Conservation (phyloP, 78 protist species). For the Monosiga brevicollis region DNA sequence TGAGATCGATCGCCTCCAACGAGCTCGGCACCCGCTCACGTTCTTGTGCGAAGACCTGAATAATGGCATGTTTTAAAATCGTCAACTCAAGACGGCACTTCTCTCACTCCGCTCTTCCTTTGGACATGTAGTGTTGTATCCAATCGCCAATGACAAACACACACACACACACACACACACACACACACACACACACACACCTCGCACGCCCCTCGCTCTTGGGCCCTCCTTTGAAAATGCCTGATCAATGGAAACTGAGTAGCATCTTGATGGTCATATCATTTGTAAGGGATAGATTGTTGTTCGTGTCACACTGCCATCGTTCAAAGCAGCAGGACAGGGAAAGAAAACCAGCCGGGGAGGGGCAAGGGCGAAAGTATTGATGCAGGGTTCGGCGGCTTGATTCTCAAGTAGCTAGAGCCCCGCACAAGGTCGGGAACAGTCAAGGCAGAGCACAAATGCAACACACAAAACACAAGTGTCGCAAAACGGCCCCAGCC, state of each 20-base stretch:
- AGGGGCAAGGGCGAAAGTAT: not conserved
- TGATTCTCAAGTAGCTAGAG: no score
- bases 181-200: slow-evolving; percentile 23
- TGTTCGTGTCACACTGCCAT: not conserved
- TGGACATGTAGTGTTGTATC: not conserved
- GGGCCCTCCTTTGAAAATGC: not conserved
- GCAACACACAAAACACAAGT: not conserved
- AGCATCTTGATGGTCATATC: no score
- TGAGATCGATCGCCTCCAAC: not conserved
- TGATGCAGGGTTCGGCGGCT: not conserved
- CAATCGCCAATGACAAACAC: not conserved
- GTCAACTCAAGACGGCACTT: no score
- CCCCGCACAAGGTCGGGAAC: no score
- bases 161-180: slow-evolving; percentile 3
- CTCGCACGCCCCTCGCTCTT: not conserved
- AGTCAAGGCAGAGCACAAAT: not conserved
- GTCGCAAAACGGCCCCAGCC: not conserved
- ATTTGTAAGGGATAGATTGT: no score
- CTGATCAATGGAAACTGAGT: no score
- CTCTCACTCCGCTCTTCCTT: not conserved
- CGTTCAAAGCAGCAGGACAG: not conserved
- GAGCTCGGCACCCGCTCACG: not conserved
- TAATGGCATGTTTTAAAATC: not conserved
- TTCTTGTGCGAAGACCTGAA: not conserved
- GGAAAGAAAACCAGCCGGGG: not conserved